Evolutionary conservation across 768 basidiomycete genomes (phyloP).

Genomic region (Lentinula aciculospora): DNA sequence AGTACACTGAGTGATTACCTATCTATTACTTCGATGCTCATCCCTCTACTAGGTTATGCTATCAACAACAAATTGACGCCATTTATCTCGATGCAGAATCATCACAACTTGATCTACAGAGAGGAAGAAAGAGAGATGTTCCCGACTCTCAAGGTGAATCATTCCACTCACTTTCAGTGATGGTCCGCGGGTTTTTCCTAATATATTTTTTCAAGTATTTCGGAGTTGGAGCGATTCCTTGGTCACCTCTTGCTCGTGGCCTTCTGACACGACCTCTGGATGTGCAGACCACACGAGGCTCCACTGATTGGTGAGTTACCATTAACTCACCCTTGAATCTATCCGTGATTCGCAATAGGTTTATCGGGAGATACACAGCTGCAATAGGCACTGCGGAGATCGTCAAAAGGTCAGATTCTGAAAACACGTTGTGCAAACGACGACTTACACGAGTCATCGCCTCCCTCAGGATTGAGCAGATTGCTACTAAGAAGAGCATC

Average conservation of each 20-base stretch:
- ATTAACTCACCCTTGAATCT: background rate
- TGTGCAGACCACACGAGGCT: constrained; percentile 19
- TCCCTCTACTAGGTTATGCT: constrained; percentile 24
- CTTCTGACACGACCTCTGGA: background rate
- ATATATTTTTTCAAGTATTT: constrained; percentile 21
- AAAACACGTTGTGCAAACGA: background rate
- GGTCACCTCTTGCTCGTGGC: constrained; percentile 27
- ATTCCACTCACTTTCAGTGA: no score
- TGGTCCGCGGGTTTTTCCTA: no score
- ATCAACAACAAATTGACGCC: constrained; percentile 39
- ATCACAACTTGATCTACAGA: constrained; percentile 49
- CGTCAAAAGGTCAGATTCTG: constrained; percentile 22
- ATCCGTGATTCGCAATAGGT: background rate
- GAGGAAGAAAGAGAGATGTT: constrained; percentile 61
- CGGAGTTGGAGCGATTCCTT: constrained; percentile 40
- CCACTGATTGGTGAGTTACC: constrained; percentile 12
- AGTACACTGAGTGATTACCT: background rate
- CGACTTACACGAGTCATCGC: background rate
- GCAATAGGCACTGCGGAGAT: constrained; percentile 16
- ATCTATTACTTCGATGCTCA: background rate
- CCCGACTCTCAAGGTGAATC: constrained; percentile 29
- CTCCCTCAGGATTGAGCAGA: constrained; percentile 32
- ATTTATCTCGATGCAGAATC: constrained; percentile 65
- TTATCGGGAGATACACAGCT: constrained; percentile 6
- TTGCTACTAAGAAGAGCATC: constrained; percentile 36